These are phyloP conservation scores for Tricholoma saponaceum DNA, from an alignment of 768 basidiomycete species.

Conservation along the genomic window DNA sequence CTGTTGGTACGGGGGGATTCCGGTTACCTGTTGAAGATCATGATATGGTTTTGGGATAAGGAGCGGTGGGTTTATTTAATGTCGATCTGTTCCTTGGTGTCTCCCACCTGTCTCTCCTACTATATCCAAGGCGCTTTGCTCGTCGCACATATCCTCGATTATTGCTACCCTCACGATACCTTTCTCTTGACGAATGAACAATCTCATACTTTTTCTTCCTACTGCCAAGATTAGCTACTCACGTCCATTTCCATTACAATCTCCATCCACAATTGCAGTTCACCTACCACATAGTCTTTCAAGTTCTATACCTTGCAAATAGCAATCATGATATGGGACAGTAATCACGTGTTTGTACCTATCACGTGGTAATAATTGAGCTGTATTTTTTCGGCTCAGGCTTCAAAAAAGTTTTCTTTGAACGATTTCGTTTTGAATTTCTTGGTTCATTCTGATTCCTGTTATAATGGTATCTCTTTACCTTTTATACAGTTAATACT, in stretches of 20 bases:
- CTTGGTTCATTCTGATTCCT: no score
- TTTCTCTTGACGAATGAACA: background rate
- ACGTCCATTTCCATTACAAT: background rate
- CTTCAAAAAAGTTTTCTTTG: no score
- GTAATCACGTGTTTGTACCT: no score
- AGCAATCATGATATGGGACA: no score
- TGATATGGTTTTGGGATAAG: conserved; percentile 18
- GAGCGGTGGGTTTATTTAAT: background rate
- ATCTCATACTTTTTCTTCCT: background rate
- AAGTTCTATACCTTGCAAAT: no score
- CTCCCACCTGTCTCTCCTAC: background rate
- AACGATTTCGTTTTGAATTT: no score
- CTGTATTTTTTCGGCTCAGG: no score
- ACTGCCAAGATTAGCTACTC: background rate
- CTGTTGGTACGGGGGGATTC: background rate
- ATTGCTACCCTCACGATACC: background rate
- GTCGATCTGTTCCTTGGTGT: background rate
- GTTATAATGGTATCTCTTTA: background rate
- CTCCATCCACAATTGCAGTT: background rate
- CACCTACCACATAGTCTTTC: background rate
- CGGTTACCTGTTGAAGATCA: conserved; percentile 10
- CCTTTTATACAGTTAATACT: background rate
- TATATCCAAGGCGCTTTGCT: background rate
- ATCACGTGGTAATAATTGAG: background rate
- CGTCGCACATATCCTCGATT: background rate